A percentile compares a stretch with the other conserved stretches of the same genome.
Evolutionary conservation across 441 rosid genomes (phyloP).

Genomic region (Mallotus repandus): DNA sequence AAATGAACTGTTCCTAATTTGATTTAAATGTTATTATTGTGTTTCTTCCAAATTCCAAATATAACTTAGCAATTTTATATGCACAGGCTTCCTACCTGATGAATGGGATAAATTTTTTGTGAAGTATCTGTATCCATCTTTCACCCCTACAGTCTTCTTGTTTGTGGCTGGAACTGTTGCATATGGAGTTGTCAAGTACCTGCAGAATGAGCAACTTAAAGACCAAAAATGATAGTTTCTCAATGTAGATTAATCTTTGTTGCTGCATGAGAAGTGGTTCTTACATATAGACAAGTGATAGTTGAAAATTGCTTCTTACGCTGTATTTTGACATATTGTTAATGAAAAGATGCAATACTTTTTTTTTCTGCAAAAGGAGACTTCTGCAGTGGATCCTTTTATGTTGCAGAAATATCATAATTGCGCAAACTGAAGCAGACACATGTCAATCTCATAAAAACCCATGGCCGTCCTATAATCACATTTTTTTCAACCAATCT

Average conservation of each 20-base stretch:
- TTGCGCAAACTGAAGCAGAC: not conserved
- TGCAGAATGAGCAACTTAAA: slow-evolving; percentile 72
- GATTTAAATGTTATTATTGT: not conserved
- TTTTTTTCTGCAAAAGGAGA: not conserved
- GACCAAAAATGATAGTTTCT: slow-evolving; percentile 41
- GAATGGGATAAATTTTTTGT: slow-evolving; percentile 76
- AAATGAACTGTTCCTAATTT: not conserved
- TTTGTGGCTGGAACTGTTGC: slow-evolving; percentile 79
- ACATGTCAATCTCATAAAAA: not conserved
- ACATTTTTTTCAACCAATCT: not conserved
- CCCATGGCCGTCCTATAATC: not conserved
- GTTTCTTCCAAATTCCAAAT: slow-evolving; percentile 3
- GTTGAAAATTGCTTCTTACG: not conserved
- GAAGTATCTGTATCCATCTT: slow-evolving; percentile 78
- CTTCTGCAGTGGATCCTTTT: not conserved
- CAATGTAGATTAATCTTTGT: slow-evolving; percentile 10
- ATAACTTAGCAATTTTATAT: slow-evolving; percentile 20
- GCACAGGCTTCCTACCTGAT: slow-evolving; percentile 80
- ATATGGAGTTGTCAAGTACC: slow-evolving; percentile 77
- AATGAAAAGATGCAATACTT: not conserved
- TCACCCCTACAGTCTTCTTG: slow-evolving; percentile 74
- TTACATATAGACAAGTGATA: not conserved
- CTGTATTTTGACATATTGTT: slow-evolving; percentile 8
- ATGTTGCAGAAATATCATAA: not conserved
- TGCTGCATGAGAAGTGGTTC: slow-evolving; percentile 20